Evolutionary conservation across 2,329 filamentous ascomycete species (phyloP).

Genomic region (Aspergillus jensenii): DNA sequence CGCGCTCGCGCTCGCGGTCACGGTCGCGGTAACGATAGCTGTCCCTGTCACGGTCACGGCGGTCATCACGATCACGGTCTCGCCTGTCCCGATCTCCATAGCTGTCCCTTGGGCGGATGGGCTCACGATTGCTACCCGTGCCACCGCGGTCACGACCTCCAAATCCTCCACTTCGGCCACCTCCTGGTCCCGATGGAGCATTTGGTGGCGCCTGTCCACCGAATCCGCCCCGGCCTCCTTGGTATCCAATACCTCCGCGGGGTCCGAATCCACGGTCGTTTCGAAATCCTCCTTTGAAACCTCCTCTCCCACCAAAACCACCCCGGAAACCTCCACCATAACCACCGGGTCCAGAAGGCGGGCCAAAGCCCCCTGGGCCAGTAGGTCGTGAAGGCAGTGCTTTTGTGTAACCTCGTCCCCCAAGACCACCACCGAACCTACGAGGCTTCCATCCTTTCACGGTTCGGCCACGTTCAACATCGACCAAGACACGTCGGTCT

Average conservation of each 20-base stretch:
- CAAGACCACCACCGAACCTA: slow-evolving; percentile 86
- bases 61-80: slow-evolving; percentile 46
- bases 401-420: slow-evolving; percentile 90
- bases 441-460: slow-evolving; percentile 91
- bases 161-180: slow-evolving; percentile 54
- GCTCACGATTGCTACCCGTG: slow-evolving; percentile 81
- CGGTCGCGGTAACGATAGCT: slow-evolving; percentile 43
- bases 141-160: slow-evolving; percentile 55
- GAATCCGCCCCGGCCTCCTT: slow-evolving; percentile 56
- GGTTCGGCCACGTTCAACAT: slow-evolving; percentile 93
- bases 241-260: slow-evolving; percentile 56
- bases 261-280: slow-evolving; percentile 53
- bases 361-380: slow-evolving; percentile 59
- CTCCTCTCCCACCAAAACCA: slow-evolving; percentile 54
- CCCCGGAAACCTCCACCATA: slow-evolving; percentile 57
- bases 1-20: slow-evolving; percentile 47
- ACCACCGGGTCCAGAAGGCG: slow-evolving; percentile 57
- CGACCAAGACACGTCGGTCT: slow-evolving; percentile 86
- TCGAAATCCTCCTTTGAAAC: slow-evolving; percentile 51
- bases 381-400: slow-evolving; percentile 69
- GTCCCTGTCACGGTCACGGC: slow-evolving; percentile 59
- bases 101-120: slow-evolving; percentile 68
- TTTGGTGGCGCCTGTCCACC: slow-evolving; percentile 51
- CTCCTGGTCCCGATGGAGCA: slow-evolving; percentile 55
- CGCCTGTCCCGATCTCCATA: slow-evolving; percentile 50